Evolutionary conservation across 176 grass and related monocot species (phyloP), one percentile per base, ranked within the genome.

Genomic region (Carex littledalei): DNA sequence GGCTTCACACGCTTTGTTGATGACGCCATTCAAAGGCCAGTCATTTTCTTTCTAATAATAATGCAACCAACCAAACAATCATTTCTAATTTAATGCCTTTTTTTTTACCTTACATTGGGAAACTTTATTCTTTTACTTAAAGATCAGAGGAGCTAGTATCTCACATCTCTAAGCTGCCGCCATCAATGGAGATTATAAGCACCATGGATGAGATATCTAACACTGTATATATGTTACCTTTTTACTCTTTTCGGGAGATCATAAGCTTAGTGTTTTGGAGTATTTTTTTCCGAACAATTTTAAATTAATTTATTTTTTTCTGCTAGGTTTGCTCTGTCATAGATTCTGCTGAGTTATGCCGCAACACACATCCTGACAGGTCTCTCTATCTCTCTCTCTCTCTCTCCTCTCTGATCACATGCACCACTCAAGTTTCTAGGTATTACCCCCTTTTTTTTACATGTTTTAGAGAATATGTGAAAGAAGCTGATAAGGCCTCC

Each of bases 131-230:
- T 84, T 61, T 9, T 85, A 72, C 35, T 45, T 22, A 35, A 84
- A 98, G 95, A 80, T 94, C 95, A 1, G 78, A 91, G 35, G 93
- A 94, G 43, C 93, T 98, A 6, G 95, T 94, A 12, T 77, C 91
- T 1, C 61, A 84, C 68, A 79, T 98, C 37, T 86, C 91, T 63
- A 85, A 56, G 85, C 43, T 98, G 21, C 93, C 86, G 3, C 86
- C 95, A 6, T 85, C 95, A 1, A 39, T 60, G 12, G 95, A 98
- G 79, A 90, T 94, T 37, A 89, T 98, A 37, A 85, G 83, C 6
- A 50, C 91, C 57, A 98, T 98, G 95, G 95, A 98, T 82, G 95
- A 98, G 80, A 98, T 98, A 52, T 98, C 95, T 32, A 90, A 94
- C 57, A 91, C 95, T 7, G 95, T 98, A 90, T 6, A 41, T 6